Evolutionary conservation across 306 rosid genomes (phyloP), one percentile per base, ranked within the genome.

Genomic region (Cotoneaster glaucophyllus): DNA sequence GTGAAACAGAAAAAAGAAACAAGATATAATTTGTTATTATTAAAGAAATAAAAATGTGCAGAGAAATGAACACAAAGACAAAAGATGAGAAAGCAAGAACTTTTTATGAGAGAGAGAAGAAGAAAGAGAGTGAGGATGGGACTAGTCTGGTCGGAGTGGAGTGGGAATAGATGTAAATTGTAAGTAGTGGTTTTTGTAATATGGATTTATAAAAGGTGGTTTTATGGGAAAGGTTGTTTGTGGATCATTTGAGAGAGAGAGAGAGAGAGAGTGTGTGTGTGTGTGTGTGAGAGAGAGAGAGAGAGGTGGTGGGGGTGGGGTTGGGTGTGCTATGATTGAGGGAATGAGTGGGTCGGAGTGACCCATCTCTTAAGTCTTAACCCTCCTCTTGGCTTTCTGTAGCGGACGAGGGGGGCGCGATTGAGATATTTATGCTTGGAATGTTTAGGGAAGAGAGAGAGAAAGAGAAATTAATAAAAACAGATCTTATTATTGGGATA

Each of bases 331-430:
- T 77, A 92, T 92, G 97, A 94, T 94, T 90, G 93, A 87, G 77
- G 53, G 89, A 94, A 91, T 88, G 93, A 94, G 97, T 94, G 98
- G 97, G 96, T 88, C 93, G 88, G 86, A 90, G 81, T 81, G 90
- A 83, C 79, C 85, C 83, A 84, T 86, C 84, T 77, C 58, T 29
- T 41, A 32, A 9, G 44, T 53, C 45, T 28, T 21, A 19, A 21
- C 48, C 78, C 78, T 75, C 75, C 81, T 75, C 52, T 84, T 80
- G 85, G 85, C 82, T 85, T 83, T 88, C 91, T 85, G 93, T 87
- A 88, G 91, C 91, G 97, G 97, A 85, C 87, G 82, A 88, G 90
- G 93, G 91, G 97, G 98, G 96, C 83, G 96, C 7, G 26, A 39
- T 24, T 25, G 26, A 85, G 77, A 75, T 65, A 82, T 87, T 80